Evolutionary conservation across 139 green algal genomes (phyloP).

Genomic region (Choricystis sp.): DNA sequence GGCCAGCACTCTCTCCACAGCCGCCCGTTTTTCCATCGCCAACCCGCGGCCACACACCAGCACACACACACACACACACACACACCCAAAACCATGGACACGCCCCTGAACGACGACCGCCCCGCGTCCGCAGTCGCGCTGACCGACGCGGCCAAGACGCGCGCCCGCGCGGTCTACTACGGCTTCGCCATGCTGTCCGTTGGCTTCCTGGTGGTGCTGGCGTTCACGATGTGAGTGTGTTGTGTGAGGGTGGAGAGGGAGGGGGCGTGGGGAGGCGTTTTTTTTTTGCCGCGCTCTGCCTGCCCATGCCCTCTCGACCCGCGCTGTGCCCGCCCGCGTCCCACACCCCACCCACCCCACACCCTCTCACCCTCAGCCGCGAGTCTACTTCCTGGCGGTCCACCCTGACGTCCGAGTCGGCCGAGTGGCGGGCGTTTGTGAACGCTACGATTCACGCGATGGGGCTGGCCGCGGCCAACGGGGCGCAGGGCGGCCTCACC

Average conservation of each 20-base stretch:
- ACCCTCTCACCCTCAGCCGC: not conserved
- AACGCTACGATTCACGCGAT: not conserved
- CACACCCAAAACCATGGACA: too few species aligned
- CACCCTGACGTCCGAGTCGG: not conserved
- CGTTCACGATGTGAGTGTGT: not conserved
- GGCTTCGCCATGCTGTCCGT: not conserved
- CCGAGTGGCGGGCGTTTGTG: not conserved
- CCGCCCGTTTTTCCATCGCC: too few species aligned
- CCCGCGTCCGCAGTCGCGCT: too few species aligned
- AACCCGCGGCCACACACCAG: too few species aligned
- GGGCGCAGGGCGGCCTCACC: too few species aligned
- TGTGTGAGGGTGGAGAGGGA: not conserved
- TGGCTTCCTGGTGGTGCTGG: not conserved
- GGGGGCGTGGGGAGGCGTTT: not conserved
- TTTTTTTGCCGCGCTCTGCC: not conserved
- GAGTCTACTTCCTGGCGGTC: not conserved
- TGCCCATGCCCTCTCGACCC: not conserved
- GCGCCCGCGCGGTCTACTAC: not conserved
- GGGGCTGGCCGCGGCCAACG: too few species aligned
- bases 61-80: too few species aligned
- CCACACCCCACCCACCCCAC: not conserved
- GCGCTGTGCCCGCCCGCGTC: too few species aligned
- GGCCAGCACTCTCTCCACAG: too few species aligned
- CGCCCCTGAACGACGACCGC: too few species aligned
- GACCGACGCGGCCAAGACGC: not conserved